Percentiles rank a stretch among this genome's conserved stretches.
Evolutionary conservation across 345 rosid genomes (phyloP).

Genomic region (Arabis alpina): DNA sequence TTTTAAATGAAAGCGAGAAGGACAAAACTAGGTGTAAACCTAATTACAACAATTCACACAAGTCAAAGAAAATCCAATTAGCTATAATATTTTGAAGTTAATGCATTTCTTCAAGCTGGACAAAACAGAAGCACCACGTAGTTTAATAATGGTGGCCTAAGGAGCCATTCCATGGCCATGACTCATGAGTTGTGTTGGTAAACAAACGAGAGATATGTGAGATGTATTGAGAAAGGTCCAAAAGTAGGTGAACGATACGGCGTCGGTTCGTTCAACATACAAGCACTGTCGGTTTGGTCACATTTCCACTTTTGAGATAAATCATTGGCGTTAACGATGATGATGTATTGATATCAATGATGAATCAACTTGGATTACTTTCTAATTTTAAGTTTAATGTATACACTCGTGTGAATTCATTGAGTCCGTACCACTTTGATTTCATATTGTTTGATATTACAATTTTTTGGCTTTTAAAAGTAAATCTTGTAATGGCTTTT

Average conservation of each 20-base stretch:
- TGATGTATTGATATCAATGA: background rate
- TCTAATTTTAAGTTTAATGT: background rate
- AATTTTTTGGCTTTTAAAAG: no score
- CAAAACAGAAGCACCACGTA: no score
- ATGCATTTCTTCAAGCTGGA: no score
- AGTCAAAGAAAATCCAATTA: no score
- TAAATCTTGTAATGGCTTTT: no score
- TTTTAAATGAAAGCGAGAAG: no score
- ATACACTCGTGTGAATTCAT: constrained; percentile 4
- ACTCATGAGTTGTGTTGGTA: constrained; percentile 32
- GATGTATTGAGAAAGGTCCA: constrained; percentile 22
- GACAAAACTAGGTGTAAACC: no score
- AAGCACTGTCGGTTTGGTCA: constrained; percentile 26
- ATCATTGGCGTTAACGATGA: background rate
- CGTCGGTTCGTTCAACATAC: constrained; percentile 22
- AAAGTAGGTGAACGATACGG: constrained; percentile 20
- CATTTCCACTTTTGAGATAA: background rate
- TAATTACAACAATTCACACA: no score
- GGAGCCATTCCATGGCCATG: background rate
- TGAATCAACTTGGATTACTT: constrained; percentile 7
- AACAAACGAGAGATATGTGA: constrained; percentile 30
- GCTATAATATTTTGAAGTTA: no score
- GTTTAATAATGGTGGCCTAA: constrained; percentile 16
- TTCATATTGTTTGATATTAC: no score
- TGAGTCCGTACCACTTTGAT: background rate